Evolutionary conservation across 352 stramenopile species (phyloP).

Genomic region (Globisporangium mamillatum): DNA sequence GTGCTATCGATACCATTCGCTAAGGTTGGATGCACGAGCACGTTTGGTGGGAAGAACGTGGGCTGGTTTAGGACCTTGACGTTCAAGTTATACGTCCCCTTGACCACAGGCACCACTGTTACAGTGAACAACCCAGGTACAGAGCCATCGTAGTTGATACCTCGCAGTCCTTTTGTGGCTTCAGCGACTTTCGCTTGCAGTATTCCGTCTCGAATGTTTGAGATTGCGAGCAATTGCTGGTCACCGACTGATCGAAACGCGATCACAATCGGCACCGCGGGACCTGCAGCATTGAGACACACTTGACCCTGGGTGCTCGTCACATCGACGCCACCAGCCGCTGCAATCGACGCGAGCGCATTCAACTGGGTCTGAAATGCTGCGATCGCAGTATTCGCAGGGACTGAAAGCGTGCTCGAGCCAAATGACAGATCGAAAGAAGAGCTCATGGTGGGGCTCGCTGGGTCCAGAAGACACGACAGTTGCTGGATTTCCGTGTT

Average conservation of each 20-base stretch:
- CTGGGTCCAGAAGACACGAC: constrained; percentile 42
- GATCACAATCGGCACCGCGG: constrained; percentile 35
- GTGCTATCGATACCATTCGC: constrained; percentile 62
- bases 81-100: constrained; percentile 56
- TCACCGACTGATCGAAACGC: constrained; percentile 51
- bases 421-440: constrained; percentile 61
- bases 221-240: constrained; percentile 31
- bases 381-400: constrained; percentile 28
- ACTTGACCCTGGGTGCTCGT: constrained; percentile 32
- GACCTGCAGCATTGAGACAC: constrained; percentile 25
- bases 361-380: constrained; percentile 57
- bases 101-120: constrained; percentile 78
- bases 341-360: constrained; percentile 30
- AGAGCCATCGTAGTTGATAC: constrained; percentile 65
- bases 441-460: constrained; percentile 17
- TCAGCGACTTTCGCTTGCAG: constrained; percentile 45
- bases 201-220: constrained; percentile 51
- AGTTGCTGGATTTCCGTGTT: constrained; percentile 65
- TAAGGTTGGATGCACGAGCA: constrained; percentile 78
- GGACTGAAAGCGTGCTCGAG: constrained; percentile 31
- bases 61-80: constrained; percentile 48
- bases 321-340: constrained; percentile 49
- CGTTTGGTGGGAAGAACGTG: constrained; percentile 66
- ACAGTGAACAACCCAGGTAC: constrained; percentile 77
- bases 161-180: constrained; percentile 61